Evolutionary conservation across 2,329 filamentous ascomycete species (phyloP), one percentile per base, ranked within the genome.

Genomic region (Epichloe bromicola): DNA sequence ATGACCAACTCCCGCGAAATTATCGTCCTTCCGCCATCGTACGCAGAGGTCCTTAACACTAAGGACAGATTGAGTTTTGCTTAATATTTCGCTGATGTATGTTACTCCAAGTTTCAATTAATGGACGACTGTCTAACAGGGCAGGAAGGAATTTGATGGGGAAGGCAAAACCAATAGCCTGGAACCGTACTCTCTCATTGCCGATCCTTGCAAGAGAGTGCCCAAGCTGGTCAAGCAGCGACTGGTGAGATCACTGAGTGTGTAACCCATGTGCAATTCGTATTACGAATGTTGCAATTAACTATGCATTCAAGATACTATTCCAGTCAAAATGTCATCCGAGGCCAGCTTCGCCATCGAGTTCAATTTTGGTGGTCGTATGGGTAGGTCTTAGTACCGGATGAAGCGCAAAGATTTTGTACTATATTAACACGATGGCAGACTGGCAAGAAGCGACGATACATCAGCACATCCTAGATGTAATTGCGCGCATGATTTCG

Each of bases 1-100:
- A 49, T 54, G 37, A 54, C 52, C 20, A 54, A 54, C 34, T 49
- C 52, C 17, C 49, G 52, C 19, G 52, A 51, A 19, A 51, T 54
- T 10, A 19, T 54, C 34, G 52, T 54, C 37, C 52, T 54, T 11
- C 52, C 52, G 8, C 52, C 52, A 3, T 49, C 49, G 5, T 54
- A 54, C 34, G 52, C 49, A 39, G 42, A 54, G 26, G 26, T 47
- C 14, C 52, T 54, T 23, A 34, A 14, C 23, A 38, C 43, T 14
- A 49, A 54, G 23, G 42, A 49, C 19, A 45, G 49, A 19, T 19
- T 54, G 43, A 54, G 52, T 37, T 54, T 54, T 44, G 49, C 52
- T 26, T 49, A 34, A 15, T 54, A 54, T 43, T 54, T 54, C 26
- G 49, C 52, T 5, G 52, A 54, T 38, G 49, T 54, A 17, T 7